Evolutionary conservation across 2,329 filamentous ascomycete genomes (phyloP).

Genomic region (Fusarium sp.): DNA sequence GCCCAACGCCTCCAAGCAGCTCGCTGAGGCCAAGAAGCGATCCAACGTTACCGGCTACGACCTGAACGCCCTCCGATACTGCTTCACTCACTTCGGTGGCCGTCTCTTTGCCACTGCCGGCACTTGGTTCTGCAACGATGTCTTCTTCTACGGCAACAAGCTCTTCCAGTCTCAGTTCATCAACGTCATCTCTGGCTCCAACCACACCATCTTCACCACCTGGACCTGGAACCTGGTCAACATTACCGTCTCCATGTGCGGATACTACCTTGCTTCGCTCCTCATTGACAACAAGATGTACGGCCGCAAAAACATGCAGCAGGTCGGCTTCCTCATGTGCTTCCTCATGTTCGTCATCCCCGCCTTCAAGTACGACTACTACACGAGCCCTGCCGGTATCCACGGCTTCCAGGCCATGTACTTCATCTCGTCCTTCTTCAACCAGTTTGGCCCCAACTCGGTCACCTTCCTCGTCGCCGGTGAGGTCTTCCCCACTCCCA

Average conservation of each 20-base stretch:
- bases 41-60: conserved; percentile 92
- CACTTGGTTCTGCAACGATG: conserved; percentile 95
- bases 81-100: conserved; percentile 85
- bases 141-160: conserved; percentile 99
- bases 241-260: conserved; percentile 83
- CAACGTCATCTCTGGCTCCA: conserved; percentile 76
- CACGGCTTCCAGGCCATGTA: conserved; percentile 98
- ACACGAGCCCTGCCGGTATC: conserved; percentile 76
- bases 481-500: conserved; percentile 94
- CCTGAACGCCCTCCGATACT: conserved; percentile 81
- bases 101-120: conserved; percentile 88
- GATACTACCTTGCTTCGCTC: conserved; percentile 91
- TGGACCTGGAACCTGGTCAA: conserved; percentile 97
- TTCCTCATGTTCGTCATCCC: conserved; percentile 95
- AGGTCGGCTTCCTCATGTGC: conserved; percentile 90
- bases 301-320: conserved; percentile 96
- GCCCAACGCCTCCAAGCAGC: conserved; percentile 86
- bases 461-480: conserved; percentile 97
- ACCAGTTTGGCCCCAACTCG: conserved; percentile 96
- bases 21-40: conserved; percentile 86
- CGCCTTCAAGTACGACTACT: conserved; percentile 89
- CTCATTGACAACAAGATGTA: conserved; percentile 97
- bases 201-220: conserved; percentile 80
- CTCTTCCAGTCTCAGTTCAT: conserved; percentile 96
- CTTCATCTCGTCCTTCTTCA: conserved; percentile 98